Conservation (phyloP, 2,329 filamentous ascomycete species). For the Ophiostoma himal-ulmi region DNA sequence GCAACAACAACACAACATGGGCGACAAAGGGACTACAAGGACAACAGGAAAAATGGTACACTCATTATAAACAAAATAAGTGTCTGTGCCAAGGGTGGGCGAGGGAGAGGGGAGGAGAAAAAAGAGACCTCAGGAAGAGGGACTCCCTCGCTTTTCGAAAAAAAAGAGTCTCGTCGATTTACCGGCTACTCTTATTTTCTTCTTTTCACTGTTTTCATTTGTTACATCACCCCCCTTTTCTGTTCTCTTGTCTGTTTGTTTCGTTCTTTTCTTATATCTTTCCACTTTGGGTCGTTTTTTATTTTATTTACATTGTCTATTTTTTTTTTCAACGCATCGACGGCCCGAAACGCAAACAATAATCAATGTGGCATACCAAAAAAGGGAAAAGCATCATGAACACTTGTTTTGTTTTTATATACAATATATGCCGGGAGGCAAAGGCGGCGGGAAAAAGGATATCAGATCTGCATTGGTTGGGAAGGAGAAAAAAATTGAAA, state of each 20-base stretch:
- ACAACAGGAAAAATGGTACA: background rate
- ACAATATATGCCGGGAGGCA: background rate
- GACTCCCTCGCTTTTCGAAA: background rate
- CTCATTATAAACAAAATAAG: background rate
- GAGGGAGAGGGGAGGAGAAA: background rate
- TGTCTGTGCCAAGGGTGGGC: background rate
- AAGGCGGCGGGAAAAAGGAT: background rate
- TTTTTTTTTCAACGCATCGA: slow-evolving; percentile 7
- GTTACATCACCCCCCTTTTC: background rate
- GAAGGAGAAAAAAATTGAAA: slow-evolving; percentile 3
- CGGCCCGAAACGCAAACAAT: background rate
- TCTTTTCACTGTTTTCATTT: background rate
- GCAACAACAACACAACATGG: background rate
- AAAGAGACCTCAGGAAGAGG: background rate
- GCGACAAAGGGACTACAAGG: background rate
- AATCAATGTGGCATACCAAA: background rate
- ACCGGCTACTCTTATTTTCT: too few relatives aligned
- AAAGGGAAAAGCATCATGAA: background rate
- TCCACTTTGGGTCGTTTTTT: slow-evolving; percentile 15
- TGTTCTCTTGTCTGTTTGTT: background rate
- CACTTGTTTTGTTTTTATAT: background rate
- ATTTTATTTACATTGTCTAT: slow-evolving; percentile 12
- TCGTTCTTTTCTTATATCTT: background rate
- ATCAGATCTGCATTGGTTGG: slow-evolving; percentile 5
- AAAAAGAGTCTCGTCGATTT: too few relatives aligned